Evolutionary conservation across 2,329 filamentous ascomycete genomes (phyloP).

Genomic region (Alternaria brassicicola): DNA sequence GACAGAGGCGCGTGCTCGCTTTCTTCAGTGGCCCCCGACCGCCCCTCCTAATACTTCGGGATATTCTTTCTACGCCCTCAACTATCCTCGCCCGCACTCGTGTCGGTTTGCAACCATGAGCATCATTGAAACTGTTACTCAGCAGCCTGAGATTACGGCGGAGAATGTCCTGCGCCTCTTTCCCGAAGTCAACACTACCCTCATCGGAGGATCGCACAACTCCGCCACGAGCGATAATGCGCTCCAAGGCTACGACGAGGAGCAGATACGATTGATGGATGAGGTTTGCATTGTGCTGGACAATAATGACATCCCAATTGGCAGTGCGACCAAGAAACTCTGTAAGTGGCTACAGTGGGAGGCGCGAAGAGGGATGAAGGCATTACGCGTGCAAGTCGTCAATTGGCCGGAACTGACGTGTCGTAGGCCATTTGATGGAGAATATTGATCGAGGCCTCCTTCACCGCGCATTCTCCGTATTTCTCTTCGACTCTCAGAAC

Average conservation of each 20-base stretch:
- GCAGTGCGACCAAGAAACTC: conserved; percentile 96
- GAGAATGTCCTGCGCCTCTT: conserved; percentile 87
- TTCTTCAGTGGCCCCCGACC: conserved; percentile 9
- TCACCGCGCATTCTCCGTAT: conserved; percentile 96
- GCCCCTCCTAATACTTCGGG: not conserved
- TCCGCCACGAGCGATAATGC: conserved; percentile 65
- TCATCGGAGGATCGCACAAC: conserved; percentile 67
- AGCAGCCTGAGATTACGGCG: conserved; percentile 73
- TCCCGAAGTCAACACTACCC: conserved; percentile 74
- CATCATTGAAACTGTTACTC: conserved; percentile 39
- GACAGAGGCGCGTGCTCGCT: conserved; percentile 1
- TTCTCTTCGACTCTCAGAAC: conserved; percentile 94
- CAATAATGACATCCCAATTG: conserved; percentile 89
- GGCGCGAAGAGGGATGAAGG: not conserved
- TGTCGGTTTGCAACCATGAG: conserved; percentile 37
- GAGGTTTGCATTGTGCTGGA: conserved; percentile 98
- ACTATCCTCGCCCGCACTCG: not conserved
- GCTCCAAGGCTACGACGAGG: conserved; percentile 90
- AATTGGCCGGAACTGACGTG: conserved; percentile 16
- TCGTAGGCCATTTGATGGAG: conserved; percentile 90
- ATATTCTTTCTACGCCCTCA: conserved; percentile 6
- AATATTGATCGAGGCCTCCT: conserved; percentile 97
- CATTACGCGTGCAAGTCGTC: not conserved
- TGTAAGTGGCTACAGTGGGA: conserved; percentile 64
- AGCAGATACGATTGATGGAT: conserved; percentile 98